Evolutionary conservation across 441 rosid species (phyloP).

Genomic region (Euphorbia celastroides): DNA sequence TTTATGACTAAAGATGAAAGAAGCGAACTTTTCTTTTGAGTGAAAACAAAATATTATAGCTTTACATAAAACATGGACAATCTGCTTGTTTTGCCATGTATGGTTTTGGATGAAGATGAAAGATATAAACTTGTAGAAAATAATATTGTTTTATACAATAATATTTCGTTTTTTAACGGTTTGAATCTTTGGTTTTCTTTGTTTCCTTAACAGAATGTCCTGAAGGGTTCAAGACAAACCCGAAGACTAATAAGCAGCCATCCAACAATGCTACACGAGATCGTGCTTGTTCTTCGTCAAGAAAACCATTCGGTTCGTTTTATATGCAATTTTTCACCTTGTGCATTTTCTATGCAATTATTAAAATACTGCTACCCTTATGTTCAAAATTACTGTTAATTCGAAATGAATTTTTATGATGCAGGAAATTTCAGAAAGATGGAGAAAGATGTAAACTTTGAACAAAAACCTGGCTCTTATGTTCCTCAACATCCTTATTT

Average conservation of each 20-base stretch:
- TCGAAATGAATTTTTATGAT: background rate
- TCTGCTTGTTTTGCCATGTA: too few relatives aligned
- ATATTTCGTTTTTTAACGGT: background rate
- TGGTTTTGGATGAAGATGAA: background rate
- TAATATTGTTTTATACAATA: background rate
- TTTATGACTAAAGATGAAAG: too few relatives aligned
- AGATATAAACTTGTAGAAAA: background rate
- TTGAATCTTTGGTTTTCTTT: background rate
- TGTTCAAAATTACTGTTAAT: background rate
- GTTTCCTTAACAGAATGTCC: background rate
- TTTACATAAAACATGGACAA: too few relatives aligned
- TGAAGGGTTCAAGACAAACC: background rate
- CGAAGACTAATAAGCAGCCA: background rate
- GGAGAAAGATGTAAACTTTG: background rate
- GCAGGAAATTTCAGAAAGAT: slow-evolving; percentile 7
- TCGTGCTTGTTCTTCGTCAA: background rate
- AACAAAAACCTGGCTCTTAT: slow-evolving; percentile 3
- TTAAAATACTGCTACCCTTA: too few relatives aligned
- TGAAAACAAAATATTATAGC: too few relatives aligned
- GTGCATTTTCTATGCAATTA: too few relatives aligned
- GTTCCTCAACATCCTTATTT: slow-evolving; percentile 9
- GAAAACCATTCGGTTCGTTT: background rate
- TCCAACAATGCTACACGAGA: too few relatives aligned
- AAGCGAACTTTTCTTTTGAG: too few relatives aligned
- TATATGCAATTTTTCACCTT: too few relatives aligned